Percentiles rank a stretch among this genome's conserved stretches.
Evolutionary conservation across 495 filamentous ascomycete species (phyloP).

Genomic region (Ascodesmis nigricans): DNA sequence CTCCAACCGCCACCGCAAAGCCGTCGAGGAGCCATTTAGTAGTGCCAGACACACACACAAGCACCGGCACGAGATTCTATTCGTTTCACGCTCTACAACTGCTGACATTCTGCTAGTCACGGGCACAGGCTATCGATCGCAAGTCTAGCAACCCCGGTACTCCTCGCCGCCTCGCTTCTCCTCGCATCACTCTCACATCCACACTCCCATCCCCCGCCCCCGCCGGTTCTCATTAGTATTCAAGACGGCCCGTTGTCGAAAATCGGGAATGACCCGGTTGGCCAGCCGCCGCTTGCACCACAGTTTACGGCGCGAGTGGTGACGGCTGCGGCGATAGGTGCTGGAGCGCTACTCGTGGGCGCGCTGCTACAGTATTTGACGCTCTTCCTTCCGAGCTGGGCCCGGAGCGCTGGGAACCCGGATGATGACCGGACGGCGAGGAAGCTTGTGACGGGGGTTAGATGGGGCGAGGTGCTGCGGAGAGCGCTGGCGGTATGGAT

Average conservation of each 20-base stretch:
- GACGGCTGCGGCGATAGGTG: constrained; percentile 10
- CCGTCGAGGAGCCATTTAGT: too few relatives aligned
- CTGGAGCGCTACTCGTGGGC: constrained; percentile 12
- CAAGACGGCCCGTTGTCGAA: not conserved
- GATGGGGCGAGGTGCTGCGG: constrained; percentile 10
- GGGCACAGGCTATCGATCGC: too few relatives aligned
- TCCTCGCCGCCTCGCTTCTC: constrained; percentile 2
- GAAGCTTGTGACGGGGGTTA: constrained; percentile 9
- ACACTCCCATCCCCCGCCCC: not conserved
- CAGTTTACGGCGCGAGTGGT: not conserved
- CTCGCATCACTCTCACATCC: constrained; percentile 7
- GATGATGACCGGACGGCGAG: constrained; percentile 4
- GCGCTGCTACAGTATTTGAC: constrained; percentile 5
- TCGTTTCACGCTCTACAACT: too few relatives aligned
- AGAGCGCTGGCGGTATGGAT: constrained; percentile 9
- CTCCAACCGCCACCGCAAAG: too few relatives aligned
- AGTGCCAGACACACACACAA: too few relatives aligned
- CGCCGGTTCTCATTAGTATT: not conserved
- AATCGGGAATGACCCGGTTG: not conserved
- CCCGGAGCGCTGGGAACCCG: not conserved
- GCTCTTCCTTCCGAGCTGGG: constrained; percentile 3
- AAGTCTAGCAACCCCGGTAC: constrained; percentile 4
- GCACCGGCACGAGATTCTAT: too few relatives aligned
- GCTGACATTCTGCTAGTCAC: too few relatives aligned
- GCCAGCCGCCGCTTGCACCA: not conserved